These are phyloP conservation scores for Canavalia gladiata DNA, from an alignment of 306 rosid species.

Conservation along the genomic window DNA sequence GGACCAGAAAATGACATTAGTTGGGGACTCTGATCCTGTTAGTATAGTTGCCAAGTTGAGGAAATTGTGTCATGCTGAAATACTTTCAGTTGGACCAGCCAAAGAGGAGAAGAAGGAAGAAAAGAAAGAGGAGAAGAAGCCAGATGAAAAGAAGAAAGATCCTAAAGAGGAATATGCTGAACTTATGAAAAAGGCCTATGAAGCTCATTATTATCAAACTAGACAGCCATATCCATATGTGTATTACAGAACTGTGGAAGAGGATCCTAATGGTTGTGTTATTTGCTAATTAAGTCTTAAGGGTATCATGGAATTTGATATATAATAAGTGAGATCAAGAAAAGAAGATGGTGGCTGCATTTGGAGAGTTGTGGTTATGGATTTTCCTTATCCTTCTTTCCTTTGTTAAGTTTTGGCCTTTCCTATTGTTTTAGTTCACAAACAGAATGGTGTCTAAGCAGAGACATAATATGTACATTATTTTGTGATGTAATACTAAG, in stretches of 20 bases:
- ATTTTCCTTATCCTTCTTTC: not conserved
- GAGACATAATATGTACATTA: constrained; percentile 36
- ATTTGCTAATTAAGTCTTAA: constrained; percentile 55
- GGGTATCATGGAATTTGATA: not conserved
- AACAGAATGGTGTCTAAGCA: not conserved
- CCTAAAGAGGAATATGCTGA: constrained; percentile 52
- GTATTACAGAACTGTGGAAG: constrained; percentile 56
- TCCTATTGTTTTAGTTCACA: not conserved
- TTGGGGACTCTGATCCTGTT: constrained; percentile 76
- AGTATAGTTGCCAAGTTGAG: constrained; percentile 62
- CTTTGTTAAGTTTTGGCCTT: not conserved
- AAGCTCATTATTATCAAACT: constrained; percentile 31
- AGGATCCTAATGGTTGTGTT: constrained; percentile 75
- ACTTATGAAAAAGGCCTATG: not conserved
- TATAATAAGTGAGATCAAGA: constrained; percentile 22
- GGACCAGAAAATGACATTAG: constrained; percentile 72
- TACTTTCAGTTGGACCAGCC: constrained; percentile 78
- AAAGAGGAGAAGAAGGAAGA: constrained; percentile 75
- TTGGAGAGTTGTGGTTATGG: constrained; percentile 7
- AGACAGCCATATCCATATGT: constrained; percentile 34
- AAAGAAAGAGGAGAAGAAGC: constrained; percentile 49
- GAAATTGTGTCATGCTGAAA: constrained; percentile 61
- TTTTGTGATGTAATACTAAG: constrained; percentile 1
- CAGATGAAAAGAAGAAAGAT: constrained; percentile 48
- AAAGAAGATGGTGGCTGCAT: not conserved